Conservation (phyloP, 352 stramenopile species). For the Globisporangium sylvaticum region DNA sequence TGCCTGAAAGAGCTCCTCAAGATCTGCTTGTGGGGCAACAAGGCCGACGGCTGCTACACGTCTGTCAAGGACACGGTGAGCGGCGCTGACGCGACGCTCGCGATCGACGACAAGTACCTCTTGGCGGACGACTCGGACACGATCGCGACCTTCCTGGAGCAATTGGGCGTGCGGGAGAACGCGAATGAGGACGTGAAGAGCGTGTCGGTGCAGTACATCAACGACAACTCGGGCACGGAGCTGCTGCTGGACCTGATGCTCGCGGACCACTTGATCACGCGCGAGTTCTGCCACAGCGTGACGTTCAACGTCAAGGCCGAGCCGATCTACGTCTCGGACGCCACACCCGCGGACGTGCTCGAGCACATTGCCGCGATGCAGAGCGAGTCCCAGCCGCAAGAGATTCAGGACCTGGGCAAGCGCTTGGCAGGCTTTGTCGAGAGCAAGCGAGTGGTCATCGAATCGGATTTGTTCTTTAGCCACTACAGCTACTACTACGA, state of each 20-base stretch:
- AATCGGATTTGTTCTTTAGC: conserved; percentile 57
- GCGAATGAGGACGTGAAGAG: background rate
- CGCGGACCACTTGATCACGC: conserved; percentile 52
- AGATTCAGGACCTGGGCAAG: conserved; percentile 46
- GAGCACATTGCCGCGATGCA: conserved; percentile 63
- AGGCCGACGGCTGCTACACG: conserved; percentile 75
- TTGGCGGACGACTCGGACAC: conserved; percentile 54
- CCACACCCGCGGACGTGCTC: conserved; percentile 47
- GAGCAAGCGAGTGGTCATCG: conserved; percentile 20
- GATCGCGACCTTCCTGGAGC: conserved; percentile 41
- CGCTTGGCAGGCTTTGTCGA: conserved; percentile 35
- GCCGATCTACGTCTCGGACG: conserved; percentile 82
- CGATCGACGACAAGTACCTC: conserved; percentile 52
- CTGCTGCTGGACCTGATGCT: conserved; percentile 65
- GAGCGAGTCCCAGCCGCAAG: conserved; percentile 18
- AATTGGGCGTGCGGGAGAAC: background rate
- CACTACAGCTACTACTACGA: conserved; percentile 75
- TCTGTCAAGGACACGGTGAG: conserved; percentile 67
- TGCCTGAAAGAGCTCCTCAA: conserved; percentile 58
- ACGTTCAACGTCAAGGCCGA: conserved; percentile 72
- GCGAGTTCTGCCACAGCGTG: conserved; percentile 46
- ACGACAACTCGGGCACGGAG: conserved; percentile 78
- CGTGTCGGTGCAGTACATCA: conserved; percentile 57
- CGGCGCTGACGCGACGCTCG: conserved; percentile 44
- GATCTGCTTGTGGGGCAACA: conserved; percentile 75